Conservation (phyloP, 2,329 filamentous ascomycete genomes). For the Fusarium newnesense region DNA sequence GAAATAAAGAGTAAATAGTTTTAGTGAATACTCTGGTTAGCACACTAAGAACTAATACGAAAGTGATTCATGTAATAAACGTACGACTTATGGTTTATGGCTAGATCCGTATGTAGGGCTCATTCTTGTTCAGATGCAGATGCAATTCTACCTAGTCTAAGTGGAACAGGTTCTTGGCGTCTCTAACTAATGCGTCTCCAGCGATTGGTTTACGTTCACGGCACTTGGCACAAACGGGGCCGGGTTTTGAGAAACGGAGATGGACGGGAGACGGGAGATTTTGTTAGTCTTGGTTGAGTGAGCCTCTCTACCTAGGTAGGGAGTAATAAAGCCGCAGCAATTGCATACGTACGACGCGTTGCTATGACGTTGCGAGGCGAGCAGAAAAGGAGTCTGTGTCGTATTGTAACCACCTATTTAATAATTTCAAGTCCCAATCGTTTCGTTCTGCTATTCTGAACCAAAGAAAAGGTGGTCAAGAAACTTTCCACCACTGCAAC, state of each 20-base stretch:
- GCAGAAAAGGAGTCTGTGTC: slow-evolving; percentile 6
- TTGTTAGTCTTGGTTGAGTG: neutral
- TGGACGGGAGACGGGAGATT: neutral
- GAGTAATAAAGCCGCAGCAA: neutral
- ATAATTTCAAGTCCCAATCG: neutral
- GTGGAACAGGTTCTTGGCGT: neutral
- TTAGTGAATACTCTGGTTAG: neutral
- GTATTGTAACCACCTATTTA: neutral
- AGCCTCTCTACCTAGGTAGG: neutral
- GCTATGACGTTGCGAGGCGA: slow-evolving; percentile 13
- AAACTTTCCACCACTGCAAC: slow-evolving; percentile 14
- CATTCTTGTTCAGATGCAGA: neutral
- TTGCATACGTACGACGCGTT: slow-evolving; percentile 4
- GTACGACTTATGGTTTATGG: neutral
- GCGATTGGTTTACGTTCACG: slow-evolving; percentile 6
- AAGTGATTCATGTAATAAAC: neutral
- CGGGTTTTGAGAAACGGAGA: neutral
- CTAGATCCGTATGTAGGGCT: neutral
- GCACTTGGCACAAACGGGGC: neutral
- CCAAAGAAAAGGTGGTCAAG: neutral
- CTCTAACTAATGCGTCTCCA: neutral
- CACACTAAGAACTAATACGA: neutral
- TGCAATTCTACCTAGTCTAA: neutral
- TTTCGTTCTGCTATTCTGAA: neutral
- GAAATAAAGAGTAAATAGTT: neutral